Conservation (phyloP, 306 rosid genomes). For the Senna siamea region DNA sequence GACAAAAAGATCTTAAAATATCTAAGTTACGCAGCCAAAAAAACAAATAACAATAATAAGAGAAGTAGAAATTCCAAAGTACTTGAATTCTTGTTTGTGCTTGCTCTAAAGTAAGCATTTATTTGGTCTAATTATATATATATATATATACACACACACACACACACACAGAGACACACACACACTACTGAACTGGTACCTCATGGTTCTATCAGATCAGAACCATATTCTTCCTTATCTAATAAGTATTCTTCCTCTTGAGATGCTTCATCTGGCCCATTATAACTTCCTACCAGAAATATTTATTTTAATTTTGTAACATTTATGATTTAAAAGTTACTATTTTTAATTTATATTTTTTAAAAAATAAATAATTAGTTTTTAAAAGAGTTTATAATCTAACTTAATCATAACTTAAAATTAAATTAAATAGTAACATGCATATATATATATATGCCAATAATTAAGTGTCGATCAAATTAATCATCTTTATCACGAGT, state of each 20-base stretch:
- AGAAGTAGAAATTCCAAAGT: neutral
- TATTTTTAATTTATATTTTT: too few species aligned
- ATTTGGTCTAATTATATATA: neutral
- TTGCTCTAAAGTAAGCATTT: neutral
- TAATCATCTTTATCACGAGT: neutral
- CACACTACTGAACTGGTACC: neutral
- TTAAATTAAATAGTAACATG: too few species aligned
- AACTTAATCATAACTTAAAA: too few species aligned
- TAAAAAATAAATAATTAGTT: too few species aligned
- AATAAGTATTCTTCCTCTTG: neutral
- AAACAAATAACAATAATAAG: neutral
- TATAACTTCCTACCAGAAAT: too few species aligned
- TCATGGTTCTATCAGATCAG: neutral
- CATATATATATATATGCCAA: too few species aligned
- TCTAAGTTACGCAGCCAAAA: neutral
- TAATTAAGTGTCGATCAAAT: neutral
- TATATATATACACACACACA: too few species aligned
- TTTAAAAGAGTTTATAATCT: too few species aligned
- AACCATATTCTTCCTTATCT: conserved; percentile 19
- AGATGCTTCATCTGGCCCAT: conserved; percentile 3
- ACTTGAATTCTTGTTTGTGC: conserved; percentile 2
- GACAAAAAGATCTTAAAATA: too few species aligned
- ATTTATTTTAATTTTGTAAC: neutral
- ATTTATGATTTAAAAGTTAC: too few species aligned
- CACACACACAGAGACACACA: too few species aligned